Evolutionary conservation across 371 early-diverging fungal genomes (phyloP).

Genomic region (Blakeslea trispora): DNA sequence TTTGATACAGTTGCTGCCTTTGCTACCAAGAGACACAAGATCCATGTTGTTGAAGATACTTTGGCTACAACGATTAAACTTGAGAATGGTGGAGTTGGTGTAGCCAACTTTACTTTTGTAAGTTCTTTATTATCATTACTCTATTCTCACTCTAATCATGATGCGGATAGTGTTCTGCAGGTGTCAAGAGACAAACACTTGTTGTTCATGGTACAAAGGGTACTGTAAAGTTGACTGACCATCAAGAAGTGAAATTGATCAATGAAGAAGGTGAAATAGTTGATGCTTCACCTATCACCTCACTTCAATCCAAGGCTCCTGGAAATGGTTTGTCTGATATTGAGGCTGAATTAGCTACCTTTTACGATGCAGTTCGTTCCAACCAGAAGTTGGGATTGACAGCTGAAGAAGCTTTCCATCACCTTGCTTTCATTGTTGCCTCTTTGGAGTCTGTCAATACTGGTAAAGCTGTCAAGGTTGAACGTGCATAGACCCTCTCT

Average conservation of each 20-base stretch:
- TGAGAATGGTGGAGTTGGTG: slow-evolving; percentile 42
- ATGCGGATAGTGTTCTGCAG: slow-evolving; percentile 50
- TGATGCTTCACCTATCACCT: slow-evolving; percentile 14
- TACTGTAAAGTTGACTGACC: slow-evolving; percentile 36
- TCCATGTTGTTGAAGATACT: slow-evolving; percentile 45
- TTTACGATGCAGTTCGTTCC: slow-evolving; percentile 36
- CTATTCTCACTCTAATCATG: no score
- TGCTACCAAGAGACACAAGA: slow-evolving; percentile 38
- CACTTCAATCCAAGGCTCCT: slow-evolving; percentile 19
- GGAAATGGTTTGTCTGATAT: slow-evolving; percentile 43
- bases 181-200: slow-evolving; percentile 32
- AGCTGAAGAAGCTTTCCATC: slow-evolving; percentile 46
- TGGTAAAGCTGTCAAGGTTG: slow-evolving; percentile 27
- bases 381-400: slow-evolving; percentile 32
- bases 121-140: no score
- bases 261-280: slow-evolving; percentile 29
- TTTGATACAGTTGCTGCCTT: slow-evolving; percentile 45
- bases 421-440: slow-evolving; percentile 48
- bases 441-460: slow-evolving; percentile 44
- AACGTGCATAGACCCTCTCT: slow-evolving; percentile 12
- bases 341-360: slow-evolving; percentile 45
- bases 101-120: slow-evolving; percentile 54
- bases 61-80: slow-evolving; percentile 40
- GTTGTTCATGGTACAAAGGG: slow-evolving; percentile 50
- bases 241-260: slow-evolving; percentile 29